Base-by-base conservation (phyloP, 2,329 filamentous ascomycete genomes). In the Mycosphaerella sp. region DNA sequence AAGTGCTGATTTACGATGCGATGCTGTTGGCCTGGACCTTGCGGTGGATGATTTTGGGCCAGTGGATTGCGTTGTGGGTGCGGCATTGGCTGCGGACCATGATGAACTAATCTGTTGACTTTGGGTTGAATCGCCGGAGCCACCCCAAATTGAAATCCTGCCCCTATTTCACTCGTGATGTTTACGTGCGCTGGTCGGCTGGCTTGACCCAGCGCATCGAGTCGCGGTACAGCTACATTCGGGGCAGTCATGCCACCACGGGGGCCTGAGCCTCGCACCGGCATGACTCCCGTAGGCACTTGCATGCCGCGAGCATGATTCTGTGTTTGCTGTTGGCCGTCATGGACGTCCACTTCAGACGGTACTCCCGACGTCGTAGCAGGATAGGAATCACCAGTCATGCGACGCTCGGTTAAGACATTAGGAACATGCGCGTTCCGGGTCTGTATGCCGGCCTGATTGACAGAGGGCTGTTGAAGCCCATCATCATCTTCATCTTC, bases 361-460 rank as follows among this genome's bases (percentile, higher is more conserved):
- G 53, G 61, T 3, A 44, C 42, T 3, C 51, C 57, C 21, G 48
- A 51, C 39, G 54, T 59, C n/a, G 59, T 61, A 8, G 53, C 48
- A n/a, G 59, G 59, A 38, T 57, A 59, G 4, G 54, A 53, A 31
- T 59, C 56, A 2, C 57, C 59, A n/a, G 36, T 42, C n/a, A 60
- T 43, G 4, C 38, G 29, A 8, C 42, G 45, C 3, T 44, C 12
- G n/a, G 4, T 39, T 7, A 47, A n/a, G 29, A 41, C 39, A 11
- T 44, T 8, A 12, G 48, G 48, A 2, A 29, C 10, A 21, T n/a
- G 32, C 4, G 21, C n/a, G 6, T 32, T 36, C 10, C 11, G 31
- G 32, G n/a, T 11, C n/a, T n/a, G 56, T 12, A 9, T 4, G 12
- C n/a, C 4, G 34, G 10, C 34, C 34, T 38, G 34, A 7, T 38